These are phyloP conservation scores for Suillus ampliporus DNA, from an alignment of 768 basidiomycete genomes.

Conservation along the genomic window DNA sequence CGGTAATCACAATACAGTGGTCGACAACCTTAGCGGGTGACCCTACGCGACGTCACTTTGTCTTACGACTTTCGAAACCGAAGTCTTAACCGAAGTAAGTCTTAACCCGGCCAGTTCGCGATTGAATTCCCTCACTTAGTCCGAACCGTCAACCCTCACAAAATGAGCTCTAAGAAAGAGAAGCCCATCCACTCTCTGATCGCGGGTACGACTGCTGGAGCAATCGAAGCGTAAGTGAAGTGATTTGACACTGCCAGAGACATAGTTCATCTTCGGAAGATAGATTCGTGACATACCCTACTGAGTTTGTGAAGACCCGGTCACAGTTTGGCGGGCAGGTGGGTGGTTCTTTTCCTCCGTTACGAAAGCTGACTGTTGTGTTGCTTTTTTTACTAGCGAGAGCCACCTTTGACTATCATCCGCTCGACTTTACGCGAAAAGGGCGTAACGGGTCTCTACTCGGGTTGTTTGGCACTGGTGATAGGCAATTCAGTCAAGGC, in stretches of 20 bases:
- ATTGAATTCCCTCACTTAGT: background rate
- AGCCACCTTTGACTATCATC: conserved; percentile 77
- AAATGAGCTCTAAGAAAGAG: conserved; percentile 66
- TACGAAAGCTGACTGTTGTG: background rate
- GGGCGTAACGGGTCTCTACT: conserved; percentile 89
- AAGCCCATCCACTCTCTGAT: conserved; percentile 86
- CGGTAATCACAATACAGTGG: too few relatives aligned
- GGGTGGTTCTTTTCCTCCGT: conserved; percentile 14
- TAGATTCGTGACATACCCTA: conserved; percentile 87
- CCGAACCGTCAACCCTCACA: conserved; percentile 1
- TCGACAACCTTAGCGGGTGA: too few relatives aligned
- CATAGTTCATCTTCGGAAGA: conserved; percentile 38
- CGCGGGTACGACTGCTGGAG: conserved; percentile 92
- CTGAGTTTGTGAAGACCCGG: conserved; percentile 93
- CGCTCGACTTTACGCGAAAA: conserved; percentile 73
- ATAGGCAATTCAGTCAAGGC: conserved; percentile 94
- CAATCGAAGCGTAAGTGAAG: conserved; percentile 83
- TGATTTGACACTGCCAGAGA: background rate
- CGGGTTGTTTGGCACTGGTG: conserved; percentile 88
- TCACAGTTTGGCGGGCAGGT: conserved; percentile 90
- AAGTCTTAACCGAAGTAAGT: background rate
- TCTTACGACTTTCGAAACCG: background rate
- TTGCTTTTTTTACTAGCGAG: conserved; percentile 46
- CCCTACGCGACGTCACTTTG: too few relatives aligned
- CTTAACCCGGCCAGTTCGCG: background rate